These are phyloP conservation scores for Vanderwaltozyma polyspora DNA, from an alignment of 805 yeast species.

Conservation along the genomic window DNA sequence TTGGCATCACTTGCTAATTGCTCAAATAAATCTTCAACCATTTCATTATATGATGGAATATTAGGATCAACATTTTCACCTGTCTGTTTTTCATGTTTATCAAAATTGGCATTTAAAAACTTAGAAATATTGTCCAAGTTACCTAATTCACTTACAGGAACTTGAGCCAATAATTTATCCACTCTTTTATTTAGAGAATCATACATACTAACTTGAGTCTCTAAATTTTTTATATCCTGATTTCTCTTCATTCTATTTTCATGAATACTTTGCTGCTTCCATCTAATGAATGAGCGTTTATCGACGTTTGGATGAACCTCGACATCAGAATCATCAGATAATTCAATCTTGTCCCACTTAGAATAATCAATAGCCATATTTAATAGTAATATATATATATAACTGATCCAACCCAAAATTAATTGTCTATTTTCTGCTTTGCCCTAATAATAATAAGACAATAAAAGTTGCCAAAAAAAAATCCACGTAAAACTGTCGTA, in stretches of 20 bases:
- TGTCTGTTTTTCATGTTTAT: constrained; percentile 43
- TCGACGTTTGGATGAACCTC: constrained; percentile 99
- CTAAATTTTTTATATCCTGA: constrained; percentile 62
- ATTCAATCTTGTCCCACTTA: constrained; percentile 93
- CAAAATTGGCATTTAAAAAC: constrained; percentile 42
- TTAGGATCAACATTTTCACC: constrained; percentile 34
- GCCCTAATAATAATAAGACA: no score
- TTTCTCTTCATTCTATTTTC: constrained; percentile 78
- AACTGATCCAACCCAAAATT: no score
- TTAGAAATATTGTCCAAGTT: constrained; percentile 26
- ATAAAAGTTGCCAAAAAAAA: no score
- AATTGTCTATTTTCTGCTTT: no score
- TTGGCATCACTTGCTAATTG: constrained; percentile 56
- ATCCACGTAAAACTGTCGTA: no score
- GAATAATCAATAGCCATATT: constrained; percentile 87
- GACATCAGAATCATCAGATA: constrained; percentile 92
- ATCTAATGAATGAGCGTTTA: constrained; percentile 77
- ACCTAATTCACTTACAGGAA: constrained; percentile 32
- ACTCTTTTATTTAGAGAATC: constrained; percentile 61
- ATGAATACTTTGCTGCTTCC: constrained; percentile 97
- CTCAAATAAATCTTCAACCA: constrained; percentile 82
- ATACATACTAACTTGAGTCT: constrained; percentile 75
- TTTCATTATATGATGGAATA: constrained; percentile 68
- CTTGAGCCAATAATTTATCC: constrained; percentile 41
- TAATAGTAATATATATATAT: no score